Conservation (phyloP, 2,329 filamentous ascomycete genomes). For the Pseudofabraea citricarpa region DNA sequence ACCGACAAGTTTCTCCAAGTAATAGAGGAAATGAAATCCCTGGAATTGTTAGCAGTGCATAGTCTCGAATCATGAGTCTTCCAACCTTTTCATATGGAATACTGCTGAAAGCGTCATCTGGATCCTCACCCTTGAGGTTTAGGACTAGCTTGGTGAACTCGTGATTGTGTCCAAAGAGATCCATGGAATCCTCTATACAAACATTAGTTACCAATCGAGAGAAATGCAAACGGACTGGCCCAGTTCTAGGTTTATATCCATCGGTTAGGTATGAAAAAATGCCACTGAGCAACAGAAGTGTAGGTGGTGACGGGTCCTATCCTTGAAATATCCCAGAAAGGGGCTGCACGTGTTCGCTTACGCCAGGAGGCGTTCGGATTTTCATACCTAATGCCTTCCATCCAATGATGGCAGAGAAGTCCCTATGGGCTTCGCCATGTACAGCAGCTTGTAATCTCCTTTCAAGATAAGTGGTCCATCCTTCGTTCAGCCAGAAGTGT, state of each 20-base stretch:
- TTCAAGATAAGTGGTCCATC: conserved; percentile 95
- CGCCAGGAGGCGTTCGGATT: too few relatives aligned
- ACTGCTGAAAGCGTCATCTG: conserved; percentile 90
- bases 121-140: conserved; percentile 83
- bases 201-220: too few relatives aligned
- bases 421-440: conserved; percentile 79
- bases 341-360: too few relatives aligned
- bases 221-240: too few relatives aligned
- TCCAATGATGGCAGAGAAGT: conserved; percentile 93
- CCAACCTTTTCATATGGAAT: conserved; percentile 81
- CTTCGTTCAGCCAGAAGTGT: conserved; percentile 72
- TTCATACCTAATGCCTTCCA: conserved; percentile 67
- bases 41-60: neutral
- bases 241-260: too few relatives aligned
- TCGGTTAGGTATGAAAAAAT: too few relatives aligned
- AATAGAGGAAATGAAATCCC: conserved; percentile 89
- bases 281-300: too few relatives aligned
- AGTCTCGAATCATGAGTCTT: neutral
- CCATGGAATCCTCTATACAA: conserved; percentile 64
- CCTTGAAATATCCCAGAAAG: too few relatives aligned
- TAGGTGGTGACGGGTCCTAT: too few relatives aligned
- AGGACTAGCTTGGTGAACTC: conserved; percentile 90
- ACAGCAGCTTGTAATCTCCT: conserved; percentile 72
- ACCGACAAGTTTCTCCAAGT: conserved; percentile 80
- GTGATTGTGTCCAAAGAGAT: conserved; percentile 75